phyloP scores from a whole-genome alignment of 2,329 filamentous ascomycete species.

The Chrysoporthe cubensis region DNA sequence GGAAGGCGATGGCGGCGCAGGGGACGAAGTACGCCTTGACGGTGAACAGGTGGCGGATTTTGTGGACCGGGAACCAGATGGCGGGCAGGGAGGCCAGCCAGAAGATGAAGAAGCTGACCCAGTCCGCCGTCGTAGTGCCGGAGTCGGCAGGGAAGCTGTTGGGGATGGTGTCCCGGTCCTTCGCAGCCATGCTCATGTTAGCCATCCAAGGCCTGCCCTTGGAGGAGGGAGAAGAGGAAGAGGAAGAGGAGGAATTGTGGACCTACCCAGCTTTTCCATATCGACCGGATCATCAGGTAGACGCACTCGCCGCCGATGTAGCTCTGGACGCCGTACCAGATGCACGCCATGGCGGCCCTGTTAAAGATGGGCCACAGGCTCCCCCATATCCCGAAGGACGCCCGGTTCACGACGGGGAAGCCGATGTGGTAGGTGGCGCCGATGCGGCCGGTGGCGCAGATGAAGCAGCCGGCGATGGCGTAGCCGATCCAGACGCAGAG shows the following conservation, averaged over 20 bases:
- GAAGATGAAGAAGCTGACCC: slow-evolving; percentile 84
- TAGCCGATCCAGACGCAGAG: slow-evolving; percentile 90
- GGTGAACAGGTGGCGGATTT: slow-evolving; percentile 88
- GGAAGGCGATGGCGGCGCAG: slow-evolving; percentile 79
- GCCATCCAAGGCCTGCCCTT: background rate
- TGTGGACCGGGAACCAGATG: slow-evolving; percentile 87
- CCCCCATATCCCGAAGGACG: slow-evolving; percentile 89
- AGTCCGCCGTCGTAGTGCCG: slow-evolving; percentile 75
- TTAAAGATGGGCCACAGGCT: slow-evolving; percentile 89
- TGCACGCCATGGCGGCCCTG: slow-evolving; percentile 80
- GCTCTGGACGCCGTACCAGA: slow-evolving; percentile 85
- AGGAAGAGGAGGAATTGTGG: background rate
- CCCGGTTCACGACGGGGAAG: slow-evolving; percentile 78
- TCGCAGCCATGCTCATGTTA: slow-evolving; percentile 26
- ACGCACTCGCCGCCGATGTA: slow-evolving; percentile 88
- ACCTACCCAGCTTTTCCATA: slow-evolving; percentile 72
- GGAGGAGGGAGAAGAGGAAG: too few species aligned
- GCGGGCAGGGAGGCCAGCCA: slow-evolving; percentile 81
- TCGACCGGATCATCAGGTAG: slow-evolving; percentile 84
- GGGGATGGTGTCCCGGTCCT: slow-evolving; percentile 59
- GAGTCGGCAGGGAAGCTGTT: slow-evolving; percentile 68
- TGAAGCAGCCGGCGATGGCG: slow-evolving; percentile 73
- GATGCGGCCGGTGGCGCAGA: slow-evolving; percentile 79
- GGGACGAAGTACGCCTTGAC: slow-evolving; percentile 87
- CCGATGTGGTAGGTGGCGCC: slow-evolving; percentile 87